phyloP scores from a whole-genome alignment of 768 basidiomycete genomes.

The Boletus pseudo-olivaceus region DNA sequence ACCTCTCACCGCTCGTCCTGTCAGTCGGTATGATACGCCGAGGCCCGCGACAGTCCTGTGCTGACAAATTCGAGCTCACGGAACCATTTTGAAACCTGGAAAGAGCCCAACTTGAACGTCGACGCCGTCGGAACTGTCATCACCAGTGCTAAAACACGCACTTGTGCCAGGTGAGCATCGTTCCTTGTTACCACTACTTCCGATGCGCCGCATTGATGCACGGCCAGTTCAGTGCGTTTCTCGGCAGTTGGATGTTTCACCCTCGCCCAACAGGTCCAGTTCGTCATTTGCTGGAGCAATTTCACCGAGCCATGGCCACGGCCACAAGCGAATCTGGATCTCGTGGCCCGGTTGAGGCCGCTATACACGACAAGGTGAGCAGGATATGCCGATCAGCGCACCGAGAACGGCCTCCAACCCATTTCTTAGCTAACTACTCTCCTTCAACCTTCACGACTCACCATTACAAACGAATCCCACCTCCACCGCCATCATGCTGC shows the following conservation, averaged over 20 bases:
- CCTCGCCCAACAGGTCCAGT: slow-evolving; percentile 19
- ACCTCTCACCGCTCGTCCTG: not conserved
- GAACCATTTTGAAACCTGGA: not conserved
- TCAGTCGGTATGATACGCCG: not conserved
- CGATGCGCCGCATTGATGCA: slow-evolving; percentile 23
- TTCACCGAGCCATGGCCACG: slow-evolving; percentile 29
- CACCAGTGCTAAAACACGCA: slow-evolving; percentile 1
- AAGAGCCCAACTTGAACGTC: not conserved
- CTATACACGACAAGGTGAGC: slow-evolving; percentile 59
- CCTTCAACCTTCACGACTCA: slow-evolving; percentile 60
- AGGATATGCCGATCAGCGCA: slow-evolving; percentile 19
- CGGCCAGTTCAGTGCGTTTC: slow-evolving; percentile 6
- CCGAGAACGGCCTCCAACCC: slow-evolving; percentile 21
- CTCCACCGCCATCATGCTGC: slow-evolving; percentile 81
- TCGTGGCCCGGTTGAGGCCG: slow-evolving; percentile 51
- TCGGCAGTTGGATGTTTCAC: slow-evolving; percentile 24
- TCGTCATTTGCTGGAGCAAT: slow-evolving; percentile 18
- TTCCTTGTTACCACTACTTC: slow-evolving; percentile 9
- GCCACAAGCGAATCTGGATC: slow-evolving; percentile 22
- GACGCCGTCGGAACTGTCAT: not conserved
- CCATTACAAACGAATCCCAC: slow-evolving; percentile 78
- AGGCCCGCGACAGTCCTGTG: not conserved
- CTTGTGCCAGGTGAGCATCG: slow-evolving; percentile 7
- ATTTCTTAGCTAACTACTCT: slow-evolving; percentile 53
- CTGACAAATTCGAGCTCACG: slow-evolving; percentile 16